phyloP scores from a whole-genome alignment of 73 alveolate species.

The Urostyla sp. region DNA sequence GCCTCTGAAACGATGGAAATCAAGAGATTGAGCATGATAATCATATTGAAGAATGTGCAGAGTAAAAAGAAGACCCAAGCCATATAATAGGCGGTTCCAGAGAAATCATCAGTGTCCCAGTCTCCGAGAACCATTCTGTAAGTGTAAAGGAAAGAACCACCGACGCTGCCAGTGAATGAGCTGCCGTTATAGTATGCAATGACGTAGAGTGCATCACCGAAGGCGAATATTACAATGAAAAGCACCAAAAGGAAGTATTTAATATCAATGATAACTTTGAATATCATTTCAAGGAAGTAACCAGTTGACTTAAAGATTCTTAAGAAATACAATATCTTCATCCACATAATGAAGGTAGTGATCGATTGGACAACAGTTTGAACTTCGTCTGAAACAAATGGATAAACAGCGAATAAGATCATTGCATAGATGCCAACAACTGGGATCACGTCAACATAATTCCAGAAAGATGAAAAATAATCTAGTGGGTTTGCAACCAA shows the following conservation, averaged over 20 bases:
- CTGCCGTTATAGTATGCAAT: not conserved
- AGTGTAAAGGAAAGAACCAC: not conserved
- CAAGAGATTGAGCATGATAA: conserved; percentile 32
- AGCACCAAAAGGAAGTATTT: conserved; percentile 7
- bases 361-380: not conserved
- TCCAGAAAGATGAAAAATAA: conserved; percentile 45
- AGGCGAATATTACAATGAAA: not conserved
- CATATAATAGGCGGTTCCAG: not conserved
- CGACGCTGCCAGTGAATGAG: not conserved
- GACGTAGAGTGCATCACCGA: conserved; percentile 6
- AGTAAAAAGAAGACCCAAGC: not conserved
- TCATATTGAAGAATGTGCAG: conserved; percentile 19
- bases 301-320: conserved; percentile 11
- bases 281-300: conserved; percentile 7
- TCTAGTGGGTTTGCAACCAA: not conserved
- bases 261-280: not conserved
- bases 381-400: too few species aligned
- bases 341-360: conserved; percentile 26
- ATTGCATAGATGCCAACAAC: conserved; percentile 3
- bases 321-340: conserved; percentile 20
- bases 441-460: conserved; percentile 29
- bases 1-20: conserved; percentile 10
- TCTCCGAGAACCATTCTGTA: not conserved
- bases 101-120: not conserved
- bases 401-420: not conserved